These are phyloP conservation scores for Eucalyptus curtisii DNA, from an alignment of 345 rosid genomes.

Conservation along the genomic window DNA sequence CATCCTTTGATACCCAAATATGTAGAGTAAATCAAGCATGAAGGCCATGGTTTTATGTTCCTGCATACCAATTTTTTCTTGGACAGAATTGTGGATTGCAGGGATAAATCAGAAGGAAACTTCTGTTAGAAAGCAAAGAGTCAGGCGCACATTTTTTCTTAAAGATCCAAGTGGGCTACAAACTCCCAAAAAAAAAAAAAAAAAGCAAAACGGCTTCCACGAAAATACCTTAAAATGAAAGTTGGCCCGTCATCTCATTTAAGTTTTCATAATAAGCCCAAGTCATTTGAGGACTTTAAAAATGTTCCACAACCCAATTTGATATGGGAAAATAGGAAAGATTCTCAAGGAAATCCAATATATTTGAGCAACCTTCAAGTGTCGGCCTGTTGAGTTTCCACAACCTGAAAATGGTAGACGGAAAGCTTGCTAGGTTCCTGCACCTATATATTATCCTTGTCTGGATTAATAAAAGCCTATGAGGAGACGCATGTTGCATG, in stretches of 20 bases:
- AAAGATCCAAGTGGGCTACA: not conserved
- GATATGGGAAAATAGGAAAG: not conserved
- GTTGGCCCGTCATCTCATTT: not conserved
- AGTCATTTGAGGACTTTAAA: not conserved
- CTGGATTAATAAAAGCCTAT: not conserved
- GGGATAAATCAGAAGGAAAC: too few relatives aligned
- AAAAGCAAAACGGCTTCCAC: not conserved
- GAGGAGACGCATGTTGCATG: not conserved
- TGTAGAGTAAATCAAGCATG: not conserved
- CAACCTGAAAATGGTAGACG: not conserved
- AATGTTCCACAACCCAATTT: not conserved
- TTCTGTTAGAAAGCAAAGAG: not conserved
- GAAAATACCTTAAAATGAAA: too few relatives aligned
- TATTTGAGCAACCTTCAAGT: not conserved
- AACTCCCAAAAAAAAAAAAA: not conserved
- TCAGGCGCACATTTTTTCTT: not conserved
- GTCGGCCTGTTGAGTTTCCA: not conserved
- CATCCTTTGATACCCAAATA: not conserved
- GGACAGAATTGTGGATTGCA: not conserved
- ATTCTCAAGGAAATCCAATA: too few relatives aligned
- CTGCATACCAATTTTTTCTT: not conserved
- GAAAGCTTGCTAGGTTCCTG: not conserved
- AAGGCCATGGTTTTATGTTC: not conserved
- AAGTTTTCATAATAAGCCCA: not conserved
- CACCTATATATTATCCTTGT: not conserved